Conservation (phyloP, 73 alveolate genomes). For the Paramecium sonneborni region DNA sequence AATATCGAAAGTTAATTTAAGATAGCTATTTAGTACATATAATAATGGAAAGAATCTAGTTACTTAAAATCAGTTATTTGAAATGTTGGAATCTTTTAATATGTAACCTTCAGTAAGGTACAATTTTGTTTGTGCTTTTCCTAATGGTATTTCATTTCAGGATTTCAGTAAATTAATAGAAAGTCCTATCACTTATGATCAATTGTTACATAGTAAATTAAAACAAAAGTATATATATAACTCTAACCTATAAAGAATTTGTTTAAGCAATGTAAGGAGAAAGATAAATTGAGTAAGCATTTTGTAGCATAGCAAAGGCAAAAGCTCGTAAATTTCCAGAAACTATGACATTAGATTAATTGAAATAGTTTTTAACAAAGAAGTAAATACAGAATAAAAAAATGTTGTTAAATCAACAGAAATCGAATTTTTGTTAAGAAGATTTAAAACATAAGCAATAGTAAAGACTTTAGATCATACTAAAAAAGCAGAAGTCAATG, state of each 20-base stretch:
- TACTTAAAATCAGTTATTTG: neutral
- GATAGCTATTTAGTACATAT: neutral
- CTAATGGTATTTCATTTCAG: slow-evolving; percentile 36
- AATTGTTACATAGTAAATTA: neutral
- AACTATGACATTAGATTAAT: neutral
- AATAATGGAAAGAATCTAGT: slow-evolving; percentile 17
- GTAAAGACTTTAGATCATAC: slow-evolving; percentile 31
- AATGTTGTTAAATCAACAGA: slow-evolving; percentile 19
- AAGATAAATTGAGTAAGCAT: slow-evolving; percentile 30
- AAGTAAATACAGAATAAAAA: neutral
- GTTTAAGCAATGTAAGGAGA: slow-evolving; percentile 16
- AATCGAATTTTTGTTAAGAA: neutral
- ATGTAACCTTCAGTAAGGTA: neutral
- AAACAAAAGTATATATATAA: neutral
- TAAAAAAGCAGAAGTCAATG: slow-evolving; percentile 27
- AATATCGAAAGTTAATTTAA: neutral
- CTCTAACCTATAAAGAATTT: neutral
- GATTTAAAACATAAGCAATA: slow-evolving; percentile 1
- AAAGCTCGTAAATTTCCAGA: slow-evolving; percentile 17
- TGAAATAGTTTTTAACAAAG: neutral
- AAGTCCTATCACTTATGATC: slow-evolving; percentile 19
- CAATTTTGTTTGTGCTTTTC: slow-evolving; percentile 51
- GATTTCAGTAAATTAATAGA: neutral
- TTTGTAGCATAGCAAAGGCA: neutral
- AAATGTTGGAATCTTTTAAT: slow-evolving; percentile 1